Evolutionary conservation across 2,329 filamentous ascomycete species (phyloP).

Genomic region (Stemphylium beticola): DNA sequence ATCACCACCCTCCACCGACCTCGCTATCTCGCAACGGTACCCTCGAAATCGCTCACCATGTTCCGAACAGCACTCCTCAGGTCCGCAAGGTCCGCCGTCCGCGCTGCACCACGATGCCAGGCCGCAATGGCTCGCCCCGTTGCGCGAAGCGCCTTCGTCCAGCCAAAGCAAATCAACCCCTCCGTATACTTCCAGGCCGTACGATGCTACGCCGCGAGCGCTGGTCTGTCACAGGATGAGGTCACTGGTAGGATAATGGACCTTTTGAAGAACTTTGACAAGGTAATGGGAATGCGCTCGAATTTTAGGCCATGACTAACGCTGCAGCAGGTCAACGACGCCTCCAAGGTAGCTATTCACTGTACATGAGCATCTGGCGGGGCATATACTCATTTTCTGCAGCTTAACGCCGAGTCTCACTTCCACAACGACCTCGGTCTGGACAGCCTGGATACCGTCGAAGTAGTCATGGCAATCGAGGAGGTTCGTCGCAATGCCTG

Average conservation of each 20-base stretch:
- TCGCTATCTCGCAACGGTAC: constrained; percentile 28
- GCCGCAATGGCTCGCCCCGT: constrained; percentile 64
- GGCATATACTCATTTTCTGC: constrained; percentile 31
- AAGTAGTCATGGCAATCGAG: constrained; percentile 99
- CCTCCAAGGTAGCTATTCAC: constrained; percentile 59
- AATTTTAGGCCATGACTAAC: constrained; percentile 34
- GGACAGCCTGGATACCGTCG: constrained; percentile 96
- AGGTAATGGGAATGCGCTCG: constrained; percentile 64
- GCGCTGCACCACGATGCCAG: constrained; percentile 51
- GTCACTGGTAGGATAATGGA: constrained; percentile 92
- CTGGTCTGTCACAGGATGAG: constrained; percentile 79
- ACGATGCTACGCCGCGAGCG: constrained; percentile 85
- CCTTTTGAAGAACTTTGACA: constrained; percentile 95
- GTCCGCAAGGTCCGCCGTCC: constrained; percentile 65
- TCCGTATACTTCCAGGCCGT: constrained; percentile 70
- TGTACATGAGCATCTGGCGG: neutral
- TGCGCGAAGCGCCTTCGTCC: constrained; percentile 66
- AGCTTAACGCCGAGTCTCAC: constrained; percentile 86
- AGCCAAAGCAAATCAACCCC: constrained; percentile 66
- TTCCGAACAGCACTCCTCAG: constrained; percentile 87
- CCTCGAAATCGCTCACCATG: constrained; percentile 64
- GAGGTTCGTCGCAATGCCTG: constrained; percentile 66
- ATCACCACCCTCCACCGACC: constrained; percentile 34
- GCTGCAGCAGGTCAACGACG: constrained; percentile 64
- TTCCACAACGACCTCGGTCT: constrained; percentile 97